These are phyloP conservation scores for Pholiota molesta DNA, from an alignment of 768 basidiomycete species.

Conservation along the genomic window DNA sequence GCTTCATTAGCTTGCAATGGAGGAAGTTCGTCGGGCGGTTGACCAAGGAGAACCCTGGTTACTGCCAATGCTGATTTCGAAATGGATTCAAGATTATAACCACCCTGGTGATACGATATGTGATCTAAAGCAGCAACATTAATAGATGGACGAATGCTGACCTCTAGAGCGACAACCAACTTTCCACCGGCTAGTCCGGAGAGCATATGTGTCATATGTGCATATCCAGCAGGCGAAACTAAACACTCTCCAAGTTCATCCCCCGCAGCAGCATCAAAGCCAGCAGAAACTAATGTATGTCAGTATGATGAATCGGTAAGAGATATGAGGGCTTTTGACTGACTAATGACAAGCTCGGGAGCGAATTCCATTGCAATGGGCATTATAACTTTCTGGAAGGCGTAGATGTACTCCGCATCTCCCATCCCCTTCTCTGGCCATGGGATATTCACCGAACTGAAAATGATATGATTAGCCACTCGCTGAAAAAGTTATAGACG, in stretches of 20 bases:
- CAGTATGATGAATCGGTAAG: background rate
- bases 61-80: conserved; percentile 89
- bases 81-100: conserved; percentile 91
- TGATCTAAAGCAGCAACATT: conserved; percentile 1
- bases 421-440: conserved; percentile 90
- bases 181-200: conserved; percentile 85
- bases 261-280: conserved; percentile 95
- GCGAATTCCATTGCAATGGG: conserved; percentile 97
- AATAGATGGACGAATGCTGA: conserved; percentile 32
- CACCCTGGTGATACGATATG: conserved; percentile 62
- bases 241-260: conserved; percentile 91
- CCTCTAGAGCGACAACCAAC: conserved; percentile 93
- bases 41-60: conserved; percentile 84
- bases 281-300: conserved; percentile 81
- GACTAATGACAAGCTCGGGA: conserved; percentile 95
- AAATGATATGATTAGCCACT: conserved; percentile 13
- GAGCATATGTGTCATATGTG: conserved; percentile 99
- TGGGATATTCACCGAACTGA: conserved; percentile 92
- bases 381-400: conserved; percentile 95
- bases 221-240: conserved; percentile 91
- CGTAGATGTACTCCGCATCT: conserved; percentile 95
- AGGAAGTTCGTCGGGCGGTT: conserved; percentile 75
- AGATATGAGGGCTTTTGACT: conserved; percentile 26
- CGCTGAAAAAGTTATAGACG: conserved; percentile 16
- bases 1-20: conserved; percentile 75